Conservation (phyloP, 176 grass and related monocot species). For the Phragmites australis region DNA sequence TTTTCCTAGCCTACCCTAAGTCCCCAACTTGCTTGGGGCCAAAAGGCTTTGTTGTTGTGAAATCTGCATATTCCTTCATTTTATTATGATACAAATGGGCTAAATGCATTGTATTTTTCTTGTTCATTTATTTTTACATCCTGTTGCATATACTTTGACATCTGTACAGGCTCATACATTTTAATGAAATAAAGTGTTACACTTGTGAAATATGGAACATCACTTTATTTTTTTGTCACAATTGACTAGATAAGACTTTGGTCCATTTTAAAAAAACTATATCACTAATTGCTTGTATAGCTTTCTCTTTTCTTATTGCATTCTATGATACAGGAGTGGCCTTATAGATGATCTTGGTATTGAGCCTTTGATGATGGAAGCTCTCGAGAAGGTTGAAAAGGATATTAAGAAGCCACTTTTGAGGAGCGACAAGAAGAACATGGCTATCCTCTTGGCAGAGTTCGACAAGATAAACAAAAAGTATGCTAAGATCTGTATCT, state of each 20-base stretch:
- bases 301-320: slow-evolving; percentile 18
- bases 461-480: slow-evolving; percentile 94
- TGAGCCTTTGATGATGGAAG: slow-evolving; percentile 87
- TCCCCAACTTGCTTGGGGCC: not conserved
- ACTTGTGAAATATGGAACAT: not conserved
- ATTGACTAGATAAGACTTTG: not conserved
- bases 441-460: slow-evolving; percentile 69
- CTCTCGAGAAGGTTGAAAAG: slow-evolving; percentile 90
- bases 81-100: not conserved
- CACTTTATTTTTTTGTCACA: not conserved
- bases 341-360: slow-evolving; percentile 70
- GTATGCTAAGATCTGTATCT: slow-evolving; percentile 45
- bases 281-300: not conserved
- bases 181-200: not conserved
- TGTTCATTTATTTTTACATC: not conserved
- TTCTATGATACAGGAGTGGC: slow-evolving; percentile 59
- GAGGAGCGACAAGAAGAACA: slow-evolving; percentile 93
- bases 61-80: not conserved
- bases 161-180: not conserved
- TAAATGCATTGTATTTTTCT: not conserved
- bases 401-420: slow-evolving; percentile 93
- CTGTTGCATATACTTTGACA: not conserved
- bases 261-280: not conserved
- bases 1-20: no score
- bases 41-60: not conserved